A percentile compares a stretch with the other conserved stretches of the same genome.
Evolutionary conservation across 1,284 basidiomycete species (phyloP).

Genomic region (Sanghuangporus weigelae): DNA sequence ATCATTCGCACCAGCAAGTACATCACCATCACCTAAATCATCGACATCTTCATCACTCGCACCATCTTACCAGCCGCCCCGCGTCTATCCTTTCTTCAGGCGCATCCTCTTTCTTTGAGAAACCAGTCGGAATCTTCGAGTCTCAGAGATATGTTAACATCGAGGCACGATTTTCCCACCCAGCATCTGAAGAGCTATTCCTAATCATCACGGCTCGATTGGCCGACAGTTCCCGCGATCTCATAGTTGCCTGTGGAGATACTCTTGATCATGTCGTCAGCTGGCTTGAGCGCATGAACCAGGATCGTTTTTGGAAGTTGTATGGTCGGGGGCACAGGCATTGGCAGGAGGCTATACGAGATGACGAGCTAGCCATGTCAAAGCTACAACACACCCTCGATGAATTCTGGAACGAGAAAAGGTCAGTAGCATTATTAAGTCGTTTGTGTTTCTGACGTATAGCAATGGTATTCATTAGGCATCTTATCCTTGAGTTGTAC

Average conservation of each 20-base stretch:
- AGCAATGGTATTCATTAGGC: conserved; percentile 31
- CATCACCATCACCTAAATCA: not conserved
- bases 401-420: conserved; percentile 44
- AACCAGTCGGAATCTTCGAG: conserved; percentile 79
- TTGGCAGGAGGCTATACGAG: conserved; percentile 33
- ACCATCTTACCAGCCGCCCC: not conserved
- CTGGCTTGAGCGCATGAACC: conserved; percentile 47
- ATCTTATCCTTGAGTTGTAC: conserved; percentile 68
- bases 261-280: conserved; percentile 43
- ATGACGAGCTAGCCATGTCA: conserved; percentile 34
- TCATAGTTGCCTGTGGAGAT: conserved; percentile 45
- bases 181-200: conserved; percentile 45
- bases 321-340: conserved; percentile 32
- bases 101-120: conserved; percentile 31
- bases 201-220: conserved; percentile 50
- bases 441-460: not conserved
- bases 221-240: conserved; percentile 48
- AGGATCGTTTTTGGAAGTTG: conserved; percentile 30
- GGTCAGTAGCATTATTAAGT: conserved; percentile 33
- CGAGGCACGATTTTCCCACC: conserved; percentile 54
- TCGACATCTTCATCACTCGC: not conserved
- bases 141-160: conserved; percentile 73
- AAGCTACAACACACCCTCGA: conserved; percentile 38
- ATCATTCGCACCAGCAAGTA: not conserved
- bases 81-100: not conserved